Evolutionary conservation across 441 rosid genomes (phyloP).

Genomic region (Macaranga tanarius): DNA sequence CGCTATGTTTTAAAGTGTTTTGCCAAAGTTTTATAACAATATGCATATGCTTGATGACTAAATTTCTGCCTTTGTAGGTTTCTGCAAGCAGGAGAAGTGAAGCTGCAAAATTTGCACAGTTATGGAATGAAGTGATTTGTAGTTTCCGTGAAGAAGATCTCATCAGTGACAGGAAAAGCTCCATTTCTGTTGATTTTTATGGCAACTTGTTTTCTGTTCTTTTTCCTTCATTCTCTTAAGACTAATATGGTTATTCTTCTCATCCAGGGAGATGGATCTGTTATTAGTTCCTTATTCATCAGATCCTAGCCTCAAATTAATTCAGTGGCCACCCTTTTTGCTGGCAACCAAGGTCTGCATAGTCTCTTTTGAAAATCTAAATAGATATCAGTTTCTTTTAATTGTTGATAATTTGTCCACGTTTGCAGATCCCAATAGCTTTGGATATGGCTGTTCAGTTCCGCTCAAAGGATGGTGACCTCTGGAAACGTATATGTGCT

Average conservation of each 20-base stretch:
- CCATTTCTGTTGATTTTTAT: constrained; percentile 19
- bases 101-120: constrained; percentile 98
- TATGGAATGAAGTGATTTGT: constrained; percentile 98
- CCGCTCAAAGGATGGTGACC: constrained; percentile 82
- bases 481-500: constrained; percentile 94
- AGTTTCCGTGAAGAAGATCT: constrained; percentile 99
- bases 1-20: not conserved
- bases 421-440: constrained; percentile 86
- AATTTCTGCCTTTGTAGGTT: constrained; percentile 50
- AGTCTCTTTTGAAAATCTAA: constrained; percentile 14
- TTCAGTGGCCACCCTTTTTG: constrained; percentile 99
- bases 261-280: constrained; percentile 96
- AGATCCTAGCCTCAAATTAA: constrained; percentile 89
- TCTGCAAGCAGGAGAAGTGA: constrained; percentile 92
- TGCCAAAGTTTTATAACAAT: not conserved
- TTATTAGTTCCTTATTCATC: constrained; percentile 93
- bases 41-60: constrained; percentile 9
- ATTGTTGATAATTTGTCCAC: constrained; percentile 24
- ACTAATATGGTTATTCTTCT: constrained; percentile 34
- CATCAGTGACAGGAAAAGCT: constrained; percentile 86
- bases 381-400: constrained; percentile 3
- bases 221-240: constrained; percentile 16
- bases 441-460: constrained; percentile 96
- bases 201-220: constrained; percentile 15
- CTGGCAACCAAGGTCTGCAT: constrained; percentile 94